Conservation (phyloP, 2,329 filamentous ascomycete species). For the Ophiostoma sp. region DNA sequence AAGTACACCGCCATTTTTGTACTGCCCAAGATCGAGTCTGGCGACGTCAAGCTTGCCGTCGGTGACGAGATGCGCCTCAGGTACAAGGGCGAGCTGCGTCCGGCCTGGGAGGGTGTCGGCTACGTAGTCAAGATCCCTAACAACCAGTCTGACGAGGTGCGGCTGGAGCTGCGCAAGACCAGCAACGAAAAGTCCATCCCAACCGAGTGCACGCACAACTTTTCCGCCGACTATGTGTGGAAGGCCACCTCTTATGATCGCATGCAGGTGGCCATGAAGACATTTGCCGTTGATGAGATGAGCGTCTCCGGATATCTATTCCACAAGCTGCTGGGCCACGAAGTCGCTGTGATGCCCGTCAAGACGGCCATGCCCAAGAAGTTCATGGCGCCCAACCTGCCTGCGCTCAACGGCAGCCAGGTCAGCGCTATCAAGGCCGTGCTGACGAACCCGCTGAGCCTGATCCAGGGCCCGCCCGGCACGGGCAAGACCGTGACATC, state of each 20-base stretch:
- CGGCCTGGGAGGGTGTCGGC: slow-evolving; percentile 93
- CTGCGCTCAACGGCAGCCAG: slow-evolving; percentile 91
- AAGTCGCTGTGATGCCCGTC: slow-evolving; percentile 90
- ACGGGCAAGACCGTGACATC: slow-evolving; percentile 99
- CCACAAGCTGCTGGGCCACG: slow-evolving; percentile 90
- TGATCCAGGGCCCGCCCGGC: slow-evolving; percentile 94
- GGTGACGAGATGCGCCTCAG: slow-evolving; percentile 97
- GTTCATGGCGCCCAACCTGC: slow-evolving; percentile 89
- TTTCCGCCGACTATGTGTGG: slow-evolving; percentile 98
- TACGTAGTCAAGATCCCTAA: slow-evolving; percentile 99
- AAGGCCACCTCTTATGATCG: slow-evolving; percentile 98
- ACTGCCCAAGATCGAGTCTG: slow-evolving; percentile 92
- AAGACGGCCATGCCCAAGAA: slow-evolving; percentile 95
- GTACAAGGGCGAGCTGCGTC: slow-evolving; percentile 88
- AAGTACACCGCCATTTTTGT: slow-evolving; percentile 95
- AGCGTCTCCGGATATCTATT: slow-evolving; percentile 98
- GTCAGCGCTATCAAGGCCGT: slow-evolving; percentile 95
- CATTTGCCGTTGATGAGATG: slow-evolving; percentile 95
- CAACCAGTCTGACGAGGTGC: slow-evolving; percentile 97
- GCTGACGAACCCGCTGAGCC: slow-evolving; percentile 82
- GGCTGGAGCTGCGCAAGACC: slow-evolving; percentile 86
- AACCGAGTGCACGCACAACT: slow-evolving; percentile 94
- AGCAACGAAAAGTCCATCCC: slow-evolving; percentile 95
- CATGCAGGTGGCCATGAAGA: slow-evolving; percentile 99
- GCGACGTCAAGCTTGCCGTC: slow-evolving; percentile 95